Conservation (phyloP, 768 basidiomycete species). For the Lactarius sp. region DNA sequence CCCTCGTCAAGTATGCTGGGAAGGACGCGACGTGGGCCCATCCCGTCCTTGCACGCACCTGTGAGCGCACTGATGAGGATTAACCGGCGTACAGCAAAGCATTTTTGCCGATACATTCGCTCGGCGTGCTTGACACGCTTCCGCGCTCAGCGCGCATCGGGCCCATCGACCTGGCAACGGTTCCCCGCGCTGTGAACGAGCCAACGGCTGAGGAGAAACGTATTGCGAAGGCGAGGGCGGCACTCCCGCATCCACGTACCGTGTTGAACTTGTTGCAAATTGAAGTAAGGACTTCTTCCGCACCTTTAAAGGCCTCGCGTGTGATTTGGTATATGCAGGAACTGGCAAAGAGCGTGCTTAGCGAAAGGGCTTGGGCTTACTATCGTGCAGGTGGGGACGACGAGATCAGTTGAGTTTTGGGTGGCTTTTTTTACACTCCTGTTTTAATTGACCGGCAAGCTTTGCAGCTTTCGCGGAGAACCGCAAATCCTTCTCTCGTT, state of each 20-base stretch:
- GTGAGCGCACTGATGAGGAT: constrained; percentile 6
- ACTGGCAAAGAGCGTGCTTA: constrained; percentile 30
- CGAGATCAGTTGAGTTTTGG: constrained; percentile 25
- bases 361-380: constrained; percentile 31
- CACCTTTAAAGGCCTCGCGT: background rate
- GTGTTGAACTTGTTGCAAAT: constrained; percentile 32
- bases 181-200: constrained; percentile 23
- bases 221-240: constrained; percentile 27
- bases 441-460: background rate
- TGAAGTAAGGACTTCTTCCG: constrained; percentile 24
- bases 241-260: constrained; percentile 28
- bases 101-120: constrained; percentile 24
- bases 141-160: constrained; percentile 31
- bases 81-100: constrained; percentile 20
- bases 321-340: constrained; percentile 16
- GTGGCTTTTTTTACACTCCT: background rate
- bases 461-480: constrained; percentile 30
- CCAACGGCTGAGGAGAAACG: constrained; percentile 31
- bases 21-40: constrained; percentile 76
- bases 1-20: constrained; percentile 85
- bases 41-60: constrained; percentile 1
- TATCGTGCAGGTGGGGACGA: constrained; percentile 32
- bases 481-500: constrained; percentile 28
- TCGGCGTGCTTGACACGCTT: constrained; percentile 25
- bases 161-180: constrained; percentile 29